Evolutionary conservation across 805 yeast species (phyloP), one percentile per base, ranked within the genome.

Genomic region (Nakazawaea laoshanensis): DNA sequence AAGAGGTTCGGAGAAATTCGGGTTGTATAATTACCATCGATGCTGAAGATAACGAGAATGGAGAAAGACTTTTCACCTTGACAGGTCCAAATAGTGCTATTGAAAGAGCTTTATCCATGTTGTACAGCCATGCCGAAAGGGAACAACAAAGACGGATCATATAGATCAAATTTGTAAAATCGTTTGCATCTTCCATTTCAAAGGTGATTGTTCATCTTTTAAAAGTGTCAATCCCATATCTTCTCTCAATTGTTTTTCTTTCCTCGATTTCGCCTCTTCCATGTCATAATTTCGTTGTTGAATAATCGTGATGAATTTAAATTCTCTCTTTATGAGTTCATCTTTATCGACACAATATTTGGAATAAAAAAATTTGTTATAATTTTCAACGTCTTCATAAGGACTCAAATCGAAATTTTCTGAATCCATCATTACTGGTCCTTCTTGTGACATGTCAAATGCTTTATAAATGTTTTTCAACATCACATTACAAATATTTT

Each of bases 1-100:
- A 82, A 53, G 94, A 87, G 40, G 79, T 87, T 32, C 70, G 95
- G 46, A 74, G 80, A 45, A 67, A 67, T 22, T 72, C 87, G 30
- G 88, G 87, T 25, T 87, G 95, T 24, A 70, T 75, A 25, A 84
- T 87, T 50, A 73, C 77, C 4, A 83, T 87, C 43, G 75, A 81
- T 24, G 75, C 79, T 36, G 83, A 77, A 45, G 74, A 74, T 34
- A 74, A 73, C 44, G 77, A 71, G 24, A 61, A 71, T 28, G 70
- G 70, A 16, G 79, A 77, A 47, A 64, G 95, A 44, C 61, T 66
- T 22, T 84, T 86, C 53, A 79, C 86, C 14, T 69, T 87, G 36
- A 60, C 70, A 21, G 94, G 95, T 29, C 49, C 71, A 18, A 48
- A 64, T 19, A 55, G 58, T 22, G 70, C 72, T 19, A 71, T 71